Evolutionary conservation across 169 alveolate genomes (phyloP), one percentile per base, ranked within the genome.

Genomic region (Plasmodium billcollinsi): DNA sequence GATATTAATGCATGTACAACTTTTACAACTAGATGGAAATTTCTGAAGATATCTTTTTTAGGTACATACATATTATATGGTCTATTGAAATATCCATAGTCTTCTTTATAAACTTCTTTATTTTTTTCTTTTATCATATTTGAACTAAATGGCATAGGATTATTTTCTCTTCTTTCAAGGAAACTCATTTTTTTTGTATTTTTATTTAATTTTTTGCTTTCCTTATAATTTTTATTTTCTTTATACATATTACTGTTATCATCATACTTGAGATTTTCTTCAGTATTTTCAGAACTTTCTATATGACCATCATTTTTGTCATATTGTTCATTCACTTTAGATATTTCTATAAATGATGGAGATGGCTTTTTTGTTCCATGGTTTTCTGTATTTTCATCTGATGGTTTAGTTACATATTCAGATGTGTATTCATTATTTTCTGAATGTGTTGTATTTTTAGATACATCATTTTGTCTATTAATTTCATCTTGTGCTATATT

Each of bases 61-160:
- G 71, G 65, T 50, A 86, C 71, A 86, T 72, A 86, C 43, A 86
- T 72, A 66, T 86, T 72, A 65, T 86, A 86, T 50, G 92, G 76
- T 72, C 92, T 86, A 54, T 73, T 43, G 50, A 86, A 86, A 21
- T 45, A 26, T 20, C 83, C 85, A 56, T 67, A 58, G 1, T 83
- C 24, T 39, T 43, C 73, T 33, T 69, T 69, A 20, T 4, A 15
- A 33, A n/a, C 2, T 47, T 39, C n/a, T 12, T 33, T 72, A 62
- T 26, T 58, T 54, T 66, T 86, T 49, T 71, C 70, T 21, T 18
- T n/a, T 72, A 86, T 50, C 88, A 86, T 65, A 24, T 12, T 12
- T 15, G 85, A 61, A 18, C 20, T 45, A 43, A 86, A 59, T 58
- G 74, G 47, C 5, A 86, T 54, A n/a, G 58, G 49, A 15, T 45